Percentiles rank a stretch among this genome's conserved stretches.
Evolutionary conservation across 495 filamentous ascomycete species (phyloP).

Genomic region (Penicillium simplicissimum): DNA sequence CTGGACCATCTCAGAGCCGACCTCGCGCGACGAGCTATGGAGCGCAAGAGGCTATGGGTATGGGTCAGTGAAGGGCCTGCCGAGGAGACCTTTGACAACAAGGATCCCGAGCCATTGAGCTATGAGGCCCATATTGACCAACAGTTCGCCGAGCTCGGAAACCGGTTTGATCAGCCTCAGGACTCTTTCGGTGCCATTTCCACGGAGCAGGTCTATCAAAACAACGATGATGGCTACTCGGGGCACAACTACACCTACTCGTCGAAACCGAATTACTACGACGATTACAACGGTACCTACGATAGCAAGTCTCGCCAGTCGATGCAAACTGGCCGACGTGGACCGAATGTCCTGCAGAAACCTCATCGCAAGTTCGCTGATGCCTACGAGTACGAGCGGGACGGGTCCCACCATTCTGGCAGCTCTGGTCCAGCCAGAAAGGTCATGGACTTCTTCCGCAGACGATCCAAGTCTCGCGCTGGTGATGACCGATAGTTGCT

Average conservation of each 20-base stretch:
- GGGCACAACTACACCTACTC: slow-evolving; percentile 40
- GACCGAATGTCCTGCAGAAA: slow-evolving; percentile 70
- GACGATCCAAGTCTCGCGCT: slow-evolving; percentile 74
- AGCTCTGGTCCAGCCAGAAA: slow-evolving; percentile 82
- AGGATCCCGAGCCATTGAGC: slow-evolving; percentile 36
- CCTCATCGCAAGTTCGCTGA: slow-evolving; percentile 82
- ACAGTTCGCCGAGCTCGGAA: slow-evolving; percentile 46
- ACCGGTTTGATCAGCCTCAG: slow-evolving; percentile 35
- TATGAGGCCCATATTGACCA: slow-evolving; percentile 48
- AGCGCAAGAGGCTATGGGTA: slow-evolving; percentile 38
- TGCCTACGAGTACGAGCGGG: slow-evolving; percentile 78
- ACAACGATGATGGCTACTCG: slow-evolving; percentile 40
- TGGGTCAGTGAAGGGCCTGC: slow-evolving; percentile 35
- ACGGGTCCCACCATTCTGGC: slow-evolving; percentile 68
- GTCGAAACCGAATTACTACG: slow-evolving; percentile 49
- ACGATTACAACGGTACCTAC: slow-evolving; percentile 41
- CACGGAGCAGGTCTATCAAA: slow-evolving; percentile 38
- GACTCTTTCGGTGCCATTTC: slow-evolving; percentile 35
- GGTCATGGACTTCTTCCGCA: slow-evolving; percentile 97
- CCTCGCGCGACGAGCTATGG: slow-evolving; percentile 41
- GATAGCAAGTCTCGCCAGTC: slow-evolving; percentile 46
- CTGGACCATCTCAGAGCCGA: slow-evolving; percentile 29
- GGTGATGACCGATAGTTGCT: slow-evolving; percentile 54
- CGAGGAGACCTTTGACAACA: slow-evolving; percentile 27
- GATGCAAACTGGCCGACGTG: slow-evolving; percentile 46